Percentiles rank a stretch among this genome's conserved stretches.
Conservation (phyloP, 2,329 filamentous ascomycete species). For the Fusarium setosum region DNA sequence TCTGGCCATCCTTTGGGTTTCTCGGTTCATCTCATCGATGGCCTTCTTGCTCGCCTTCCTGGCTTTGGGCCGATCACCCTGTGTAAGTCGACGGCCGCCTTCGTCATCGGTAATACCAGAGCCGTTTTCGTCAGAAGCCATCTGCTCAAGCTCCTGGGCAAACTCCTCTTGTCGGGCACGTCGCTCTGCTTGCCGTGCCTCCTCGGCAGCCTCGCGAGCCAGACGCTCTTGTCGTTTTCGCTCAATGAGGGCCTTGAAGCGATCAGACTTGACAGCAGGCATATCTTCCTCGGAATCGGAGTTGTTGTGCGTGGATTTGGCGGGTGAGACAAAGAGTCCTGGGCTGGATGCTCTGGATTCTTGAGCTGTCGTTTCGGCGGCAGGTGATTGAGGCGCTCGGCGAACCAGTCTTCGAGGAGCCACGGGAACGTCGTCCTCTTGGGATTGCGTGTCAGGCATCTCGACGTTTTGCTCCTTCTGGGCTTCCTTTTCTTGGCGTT, state of each 20-base stretch:
- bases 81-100: slow-evolving; percentile 73
- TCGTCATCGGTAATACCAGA: slow-evolving; percentile 71
- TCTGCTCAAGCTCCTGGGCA: slow-evolving; percentile 50
- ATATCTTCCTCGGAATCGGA: slow-evolving; percentile 60
- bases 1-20: slow-evolving; percentile 90
- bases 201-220: slow-evolving; percentile 71
- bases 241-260: slow-evolving; percentile 78
- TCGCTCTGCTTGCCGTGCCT: slow-evolving; percentile 59
- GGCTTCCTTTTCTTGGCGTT: slow-evolving; percentile 42
- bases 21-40: slow-evolving; percentile 91
- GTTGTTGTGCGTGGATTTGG: slow-evolving; percentile 46
- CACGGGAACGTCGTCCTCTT: slow-evolving; percentile 55
- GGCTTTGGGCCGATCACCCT: slow-evolving; percentile 71
- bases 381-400: slow-evolving; percentile 49
- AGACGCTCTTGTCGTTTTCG: slow-evolving; percentile 79
- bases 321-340: slow-evolving; percentile 64
- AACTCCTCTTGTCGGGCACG: slow-evolving; percentile 49
- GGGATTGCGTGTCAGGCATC: slow-evolving; percentile 48
- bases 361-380: slow-evolving; percentile 36
- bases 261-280: slow-evolving; percentile 62
- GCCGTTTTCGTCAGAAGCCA: slow-evolving; percentile 51
- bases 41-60: slow-evolving; percentile 96
- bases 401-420: slow-evolving; percentile 55
- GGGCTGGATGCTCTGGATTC: slow-evolving; percentile 49
- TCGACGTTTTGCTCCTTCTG: slow-evolving; percentile 43